Conservation (phyloP, 495 filamentous ascomycete species). For the Aspergillus leporis region DNA sequence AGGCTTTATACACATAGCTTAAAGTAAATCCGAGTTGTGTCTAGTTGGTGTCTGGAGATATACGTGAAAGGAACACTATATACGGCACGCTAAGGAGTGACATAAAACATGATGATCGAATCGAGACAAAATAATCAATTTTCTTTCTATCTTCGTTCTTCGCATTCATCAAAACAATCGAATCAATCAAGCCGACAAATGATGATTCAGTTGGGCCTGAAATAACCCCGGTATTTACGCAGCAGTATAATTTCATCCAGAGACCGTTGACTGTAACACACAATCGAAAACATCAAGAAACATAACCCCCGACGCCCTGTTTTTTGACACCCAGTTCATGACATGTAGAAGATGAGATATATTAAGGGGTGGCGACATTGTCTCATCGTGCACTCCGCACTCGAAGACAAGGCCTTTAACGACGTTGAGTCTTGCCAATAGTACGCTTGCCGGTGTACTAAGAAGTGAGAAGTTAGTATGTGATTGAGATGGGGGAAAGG, state of each 20-base stretch:
- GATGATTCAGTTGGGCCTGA: background rate
- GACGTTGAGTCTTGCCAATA: conserved; percentile 60
- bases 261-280: conserved; percentile 9
- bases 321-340: conserved; percentile 26
- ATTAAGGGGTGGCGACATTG: conserved; percentile 36
- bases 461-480: conserved; percentile 17
- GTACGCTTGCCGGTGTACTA: conserved; percentile 60
- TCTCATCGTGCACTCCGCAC: conserved; percentile 24
- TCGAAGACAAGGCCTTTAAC: conserved; percentile 34
- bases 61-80: background rate
- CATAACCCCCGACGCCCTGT: conserved; percentile 23
- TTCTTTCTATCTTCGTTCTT: conserved; percentile 4
- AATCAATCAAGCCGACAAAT: conserved; percentile 5
- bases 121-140: background rate
- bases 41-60: background rate
- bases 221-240: conserved; percentile 10
- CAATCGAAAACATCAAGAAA: conserved; percentile 13
- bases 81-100: background rate
- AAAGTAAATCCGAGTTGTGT: background rate
- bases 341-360: conserved; percentile 28
- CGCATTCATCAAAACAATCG: conserved; percentile 1
- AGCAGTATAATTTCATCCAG: conserved; percentile 10
- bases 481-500: conserved; percentile 7
- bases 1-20: no score
- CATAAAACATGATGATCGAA: background rate